These are phyloP conservation scores for Perkinsela sp. DNA, from an alignment of 208 protist species.

Conservation along the genomic window DNA sequence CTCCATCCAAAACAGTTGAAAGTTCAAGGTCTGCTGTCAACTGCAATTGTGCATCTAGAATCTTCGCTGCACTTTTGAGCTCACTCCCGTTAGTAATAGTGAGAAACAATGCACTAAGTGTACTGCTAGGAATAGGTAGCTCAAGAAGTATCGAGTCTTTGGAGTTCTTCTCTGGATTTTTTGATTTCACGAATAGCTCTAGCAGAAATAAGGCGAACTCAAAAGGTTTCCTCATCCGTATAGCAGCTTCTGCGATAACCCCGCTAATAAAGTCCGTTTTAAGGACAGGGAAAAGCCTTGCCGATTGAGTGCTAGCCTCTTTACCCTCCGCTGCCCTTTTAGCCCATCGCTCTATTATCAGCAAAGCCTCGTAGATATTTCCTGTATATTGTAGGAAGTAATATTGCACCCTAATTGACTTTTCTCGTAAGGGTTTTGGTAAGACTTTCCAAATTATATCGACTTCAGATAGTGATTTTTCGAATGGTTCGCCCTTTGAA, in stretches of 20 bases:
- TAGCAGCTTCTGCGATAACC: not conserved
- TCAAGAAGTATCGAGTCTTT: not conserved
- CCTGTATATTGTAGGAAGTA: not conserved
- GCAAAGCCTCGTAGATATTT: not conserved
- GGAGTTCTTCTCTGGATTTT: not conserved
- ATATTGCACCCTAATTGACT: not conserved
- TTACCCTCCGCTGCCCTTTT: not conserved
- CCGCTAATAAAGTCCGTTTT: not conserved
- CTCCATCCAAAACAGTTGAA: not conserved
- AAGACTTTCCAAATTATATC: not conserved
- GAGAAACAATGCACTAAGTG: not conserved
- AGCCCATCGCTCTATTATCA: not conserved
- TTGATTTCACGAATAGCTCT: not conserved
- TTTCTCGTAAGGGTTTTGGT: not conserved
- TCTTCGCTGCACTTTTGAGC: not conserved
- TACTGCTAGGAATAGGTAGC: not conserved
- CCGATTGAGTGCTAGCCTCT: not conserved
- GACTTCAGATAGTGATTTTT: not conserved
- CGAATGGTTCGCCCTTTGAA: not conserved
- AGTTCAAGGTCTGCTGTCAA: not conserved
- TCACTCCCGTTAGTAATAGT: not conserved
- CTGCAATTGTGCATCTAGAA: not conserved
- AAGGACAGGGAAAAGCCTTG: not conserved
- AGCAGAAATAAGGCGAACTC: not conserved
- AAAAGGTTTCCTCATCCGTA: not conserved